These are phyloP conservation scores for Epichloe scottii DNA, from an alignment of 2,329 filamentous ascomycete species.

Conservation along the genomic window DNA sequence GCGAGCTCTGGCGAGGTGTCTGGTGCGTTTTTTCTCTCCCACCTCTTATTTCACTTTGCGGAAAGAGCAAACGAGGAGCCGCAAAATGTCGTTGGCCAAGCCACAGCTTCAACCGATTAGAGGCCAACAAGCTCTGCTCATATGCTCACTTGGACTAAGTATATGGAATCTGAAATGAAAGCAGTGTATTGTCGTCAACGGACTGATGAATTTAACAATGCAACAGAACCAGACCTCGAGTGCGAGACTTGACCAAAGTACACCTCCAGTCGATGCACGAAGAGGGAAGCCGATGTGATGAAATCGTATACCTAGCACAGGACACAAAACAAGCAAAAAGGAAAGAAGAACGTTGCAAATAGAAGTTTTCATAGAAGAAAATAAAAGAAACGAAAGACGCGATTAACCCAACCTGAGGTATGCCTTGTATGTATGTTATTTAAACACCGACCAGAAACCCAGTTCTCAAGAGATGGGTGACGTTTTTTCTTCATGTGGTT, in stretches of 20 bases:
- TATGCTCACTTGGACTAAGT: neutral
- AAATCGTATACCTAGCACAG: neutral
- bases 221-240: neutral
- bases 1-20: neutral
- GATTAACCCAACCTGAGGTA: neutral
- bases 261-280: neutral
- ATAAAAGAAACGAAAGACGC: neutral
- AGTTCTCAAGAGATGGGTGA: neutral
- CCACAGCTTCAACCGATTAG: slow-evolving; percentile 1
- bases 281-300: neutral
- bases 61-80: slow-evolving; percentile 6
- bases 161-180: slow-evolving; percentile 1
- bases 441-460: neutral
- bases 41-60: neutral
- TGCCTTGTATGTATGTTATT: neutral
- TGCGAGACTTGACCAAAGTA: neutral
- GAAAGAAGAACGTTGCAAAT: neutral
- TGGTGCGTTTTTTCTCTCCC: neutral
- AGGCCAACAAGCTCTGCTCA: neutral
- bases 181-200: neutral
- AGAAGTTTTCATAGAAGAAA: neutral
- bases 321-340: neutral
- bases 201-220: neutral
- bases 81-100: neutral
- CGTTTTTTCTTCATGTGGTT: neutral